Percentiles rank a stretch among this genome's conserved stretches.
These are phyloP conservation scores for Pseudozyma thailandica DNA, from an alignment of 1,284 basidiomycete genomes.

Conservation along the genomic window DNA sequence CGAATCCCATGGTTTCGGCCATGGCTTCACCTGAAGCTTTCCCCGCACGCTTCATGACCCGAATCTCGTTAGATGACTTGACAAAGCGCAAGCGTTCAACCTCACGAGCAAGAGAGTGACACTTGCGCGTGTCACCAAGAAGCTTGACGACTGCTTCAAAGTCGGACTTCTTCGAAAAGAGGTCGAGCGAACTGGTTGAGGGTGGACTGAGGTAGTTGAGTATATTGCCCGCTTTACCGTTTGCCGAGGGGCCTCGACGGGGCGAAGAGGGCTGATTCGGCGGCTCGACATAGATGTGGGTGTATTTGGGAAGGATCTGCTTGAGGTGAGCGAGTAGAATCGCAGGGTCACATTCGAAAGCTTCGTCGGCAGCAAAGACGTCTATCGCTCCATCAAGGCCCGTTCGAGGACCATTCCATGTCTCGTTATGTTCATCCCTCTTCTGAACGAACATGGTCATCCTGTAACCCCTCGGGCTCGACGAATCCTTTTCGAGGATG, in stretches of 20 bases:
- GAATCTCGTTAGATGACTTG: constrained; percentile 62
- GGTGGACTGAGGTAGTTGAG: constrained; percentile 64
- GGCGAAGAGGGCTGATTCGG: constrained; percentile 55
- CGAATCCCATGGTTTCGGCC: constrained; percentile 62
- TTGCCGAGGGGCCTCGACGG: constrained; percentile 26
- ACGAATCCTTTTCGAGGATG: constrained; percentile 69
- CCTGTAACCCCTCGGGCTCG: constrained; percentile 78
- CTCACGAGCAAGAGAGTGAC: constrained; percentile 55
- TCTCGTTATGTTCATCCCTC: constrained; percentile 80
- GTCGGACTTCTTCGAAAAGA: constrained; percentile 63
- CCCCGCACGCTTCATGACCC: constrained; percentile 64
- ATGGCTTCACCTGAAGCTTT: constrained; percentile 59
- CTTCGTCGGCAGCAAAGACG: constrained; percentile 66
- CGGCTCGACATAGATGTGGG: constrained; percentile 64
- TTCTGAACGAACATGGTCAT: constrained; percentile 86
- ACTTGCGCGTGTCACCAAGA: constrained; percentile 57
- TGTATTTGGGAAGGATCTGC: constrained; percentile 42
- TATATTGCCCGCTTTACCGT: constrained; percentile 38
- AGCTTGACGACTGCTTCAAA: constrained; percentile 63
- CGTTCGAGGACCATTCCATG: constrained; percentile 88
- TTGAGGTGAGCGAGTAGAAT: constrained; percentile 56
- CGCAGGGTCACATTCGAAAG: constrained; percentile 53
- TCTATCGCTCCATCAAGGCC: constrained; percentile 57
- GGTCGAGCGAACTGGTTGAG: constrained; percentile 54
- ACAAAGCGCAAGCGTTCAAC: constrained; percentile 58